Conservation (phyloP, 768 basidiomycete species). For the Collybia mongolica region DNA sequence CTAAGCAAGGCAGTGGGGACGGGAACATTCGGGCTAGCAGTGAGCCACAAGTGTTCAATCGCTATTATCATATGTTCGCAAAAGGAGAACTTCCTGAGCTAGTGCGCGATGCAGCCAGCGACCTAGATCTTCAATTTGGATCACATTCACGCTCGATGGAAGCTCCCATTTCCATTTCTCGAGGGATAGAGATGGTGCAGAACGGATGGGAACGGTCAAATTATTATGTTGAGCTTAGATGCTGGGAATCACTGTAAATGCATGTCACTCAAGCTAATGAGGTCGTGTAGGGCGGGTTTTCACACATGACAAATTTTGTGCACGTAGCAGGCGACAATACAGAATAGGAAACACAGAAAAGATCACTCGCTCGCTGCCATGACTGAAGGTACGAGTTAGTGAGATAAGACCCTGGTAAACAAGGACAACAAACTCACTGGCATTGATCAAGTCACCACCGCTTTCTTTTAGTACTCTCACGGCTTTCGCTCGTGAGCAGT, state of each 20-base stretch:
- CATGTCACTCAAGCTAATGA: slow-evolving; percentile 5
- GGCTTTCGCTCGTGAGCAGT: slow-evolving; percentile 89
- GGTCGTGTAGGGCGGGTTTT: background rate
- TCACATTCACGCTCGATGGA: slow-evolving; percentile 10
- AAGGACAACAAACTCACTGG: slow-evolving; percentile 62
- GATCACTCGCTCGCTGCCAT: slow-evolving; percentile 90
- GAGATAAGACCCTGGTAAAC: background rate
- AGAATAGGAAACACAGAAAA: slow-evolving; percentile 26
- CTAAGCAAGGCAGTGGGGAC: slow-evolving; percentile 28
- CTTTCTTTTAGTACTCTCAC: slow-evolving; percentile 88
- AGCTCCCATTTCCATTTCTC: slow-evolving; percentile 16
- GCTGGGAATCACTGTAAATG: slow-evolving; percentile 44
- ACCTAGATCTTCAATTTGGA: slow-evolving; percentile 55
- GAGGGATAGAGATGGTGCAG: slow-evolving; percentile 66
- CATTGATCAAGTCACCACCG: slow-evolving; percentile 94
- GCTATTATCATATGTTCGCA: slow-evolving; percentile 97
- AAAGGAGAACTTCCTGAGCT: slow-evolving; percentile 72
- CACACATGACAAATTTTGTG: slow-evolving; percentile 9
- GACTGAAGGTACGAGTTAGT: slow-evolving; percentile 42
- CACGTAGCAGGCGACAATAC: slow-evolving; percentile 19
- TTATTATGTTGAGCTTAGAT: slow-evolving; percentile 75
- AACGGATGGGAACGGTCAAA: slow-evolving; percentile 89
- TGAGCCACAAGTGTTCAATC: slow-evolving; percentile 58
- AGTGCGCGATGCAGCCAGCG: slow-evolving; percentile 59
- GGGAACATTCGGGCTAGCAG: slow-evolving; percentile 12